Evolutionary conservation across 495 filamentous ascomycete genomes (phyloP).

Genomic region (Copromyces sp.): DNA sequence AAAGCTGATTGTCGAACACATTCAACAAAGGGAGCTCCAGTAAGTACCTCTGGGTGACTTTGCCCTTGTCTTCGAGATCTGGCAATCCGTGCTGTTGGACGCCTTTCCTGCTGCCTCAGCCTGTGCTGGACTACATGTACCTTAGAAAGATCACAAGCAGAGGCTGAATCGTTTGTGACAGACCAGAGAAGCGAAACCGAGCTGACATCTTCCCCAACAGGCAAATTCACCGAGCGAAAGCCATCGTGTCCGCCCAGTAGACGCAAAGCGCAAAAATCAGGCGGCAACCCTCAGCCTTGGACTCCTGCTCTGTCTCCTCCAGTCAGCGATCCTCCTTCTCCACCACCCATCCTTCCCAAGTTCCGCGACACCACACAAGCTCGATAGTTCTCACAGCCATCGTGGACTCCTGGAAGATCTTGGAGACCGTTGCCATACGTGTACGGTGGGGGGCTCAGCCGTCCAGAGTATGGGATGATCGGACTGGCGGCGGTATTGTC

Average conservation of each 20-base stretch:
- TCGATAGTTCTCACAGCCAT: neutral
- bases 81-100: neutral
- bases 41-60: neutral
- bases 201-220: neutral
- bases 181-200: neutral
- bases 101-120: neutral
- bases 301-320: neutral
- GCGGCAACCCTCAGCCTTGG: neutral
- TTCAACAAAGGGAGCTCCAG: conserved; percentile 72
- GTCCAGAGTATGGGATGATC: neutral
- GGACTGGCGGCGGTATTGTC: neutral
- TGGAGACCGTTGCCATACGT: neutral
- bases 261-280: neutral
- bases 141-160: neutral
- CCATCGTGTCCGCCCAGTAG: neutral
- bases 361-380: neutral
- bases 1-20: conserved; percentile 70
- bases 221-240: neutral
- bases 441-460: neutral
- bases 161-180: neutral
- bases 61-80: neutral
- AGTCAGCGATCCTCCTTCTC: neutral
- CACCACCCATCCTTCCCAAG: neutral
- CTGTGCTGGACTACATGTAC: no score
- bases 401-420: neutral